These are phyloP conservation scores for Exophiala mesophila DNA, from an alignment of 2,329 filamentous ascomycete species.

Conservation along the genomic window DNA sequence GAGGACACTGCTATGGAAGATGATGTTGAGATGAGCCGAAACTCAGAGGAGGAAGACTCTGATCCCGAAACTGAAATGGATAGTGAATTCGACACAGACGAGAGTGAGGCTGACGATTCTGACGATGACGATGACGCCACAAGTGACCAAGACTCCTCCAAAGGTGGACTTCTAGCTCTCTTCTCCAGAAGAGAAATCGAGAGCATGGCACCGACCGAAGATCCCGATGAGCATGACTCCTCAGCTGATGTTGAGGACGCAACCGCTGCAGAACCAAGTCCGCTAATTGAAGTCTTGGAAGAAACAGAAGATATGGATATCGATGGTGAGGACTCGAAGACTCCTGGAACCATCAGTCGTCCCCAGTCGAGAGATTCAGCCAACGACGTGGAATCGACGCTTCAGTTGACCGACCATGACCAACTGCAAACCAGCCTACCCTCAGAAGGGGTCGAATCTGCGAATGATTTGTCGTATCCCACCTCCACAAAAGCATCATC, in stretches of 20 bases:
- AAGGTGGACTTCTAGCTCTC: conserved; percentile 41
- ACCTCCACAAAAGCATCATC: no score
- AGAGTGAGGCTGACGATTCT: conserved; percentile 45
- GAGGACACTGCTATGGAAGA: not conserved
- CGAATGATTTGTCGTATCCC: no score
- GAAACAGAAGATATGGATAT: conserved; percentile 35
- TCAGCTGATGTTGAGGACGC: not conserved
- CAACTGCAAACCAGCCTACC: no score
- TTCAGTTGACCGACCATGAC: no score
- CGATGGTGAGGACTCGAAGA: not conserved
- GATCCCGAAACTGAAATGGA: conserved; percentile 40
- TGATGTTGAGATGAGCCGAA: not conserved
- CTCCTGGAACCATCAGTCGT: not conserved
- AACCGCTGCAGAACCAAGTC: not conserved
- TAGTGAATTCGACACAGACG: conserved; percentile 44
- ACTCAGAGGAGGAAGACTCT: conserved; percentile 19
- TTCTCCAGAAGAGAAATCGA: conserved; percentile 42
- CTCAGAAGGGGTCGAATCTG: no score
- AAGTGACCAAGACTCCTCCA: conserved; percentile 41
- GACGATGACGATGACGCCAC: conserved; percentile 41
- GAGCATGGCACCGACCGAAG: conserved; percentile 20
- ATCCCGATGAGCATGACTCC: conserved; percentile 19
- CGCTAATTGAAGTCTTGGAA: not conserved
- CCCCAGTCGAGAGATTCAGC: no score
- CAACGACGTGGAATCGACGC: no score